Evolutionary conservation across 495 filamentous ascomycete genomes (phyloP).

Genomic region (Aspergillus biplanus): DNA sequence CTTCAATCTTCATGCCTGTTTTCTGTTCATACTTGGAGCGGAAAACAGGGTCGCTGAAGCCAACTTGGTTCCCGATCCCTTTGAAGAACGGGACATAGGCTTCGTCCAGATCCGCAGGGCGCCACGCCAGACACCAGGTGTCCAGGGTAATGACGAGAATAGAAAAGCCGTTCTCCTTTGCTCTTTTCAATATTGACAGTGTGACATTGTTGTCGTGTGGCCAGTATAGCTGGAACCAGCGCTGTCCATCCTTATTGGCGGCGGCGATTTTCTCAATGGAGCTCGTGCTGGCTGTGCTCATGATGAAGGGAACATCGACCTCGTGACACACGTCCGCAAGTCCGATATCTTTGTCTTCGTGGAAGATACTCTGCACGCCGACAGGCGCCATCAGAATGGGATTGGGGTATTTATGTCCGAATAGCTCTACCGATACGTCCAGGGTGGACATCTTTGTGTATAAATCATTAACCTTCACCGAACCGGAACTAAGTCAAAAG

Average conservation of each 20-base stretch:
- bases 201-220: constrained; percentile 58
- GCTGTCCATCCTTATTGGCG: constrained; percentile 37
- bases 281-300: constrained; percentile 50
- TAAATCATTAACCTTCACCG: not conserved
- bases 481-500: not conserved
- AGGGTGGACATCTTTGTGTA: not conserved
- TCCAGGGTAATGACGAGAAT: constrained; percentile 67
- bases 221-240: constrained; percentile 70
- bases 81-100: constrained; percentile 55
- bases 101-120: constrained; percentile 59
- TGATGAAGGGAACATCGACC: constrained; percentile 52
- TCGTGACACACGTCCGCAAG: constrained; percentile 45
- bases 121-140: constrained; percentile 60
- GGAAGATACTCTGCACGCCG: constrained; percentile 57
- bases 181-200: constrained; percentile 52
- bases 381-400: constrained; percentile 57
- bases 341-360: constrained; percentile 48
- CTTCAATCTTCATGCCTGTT: constrained; percentile 43
- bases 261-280: constrained; percentile 50
- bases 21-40: constrained; percentile 44
- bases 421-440: constrained; percentile 6
- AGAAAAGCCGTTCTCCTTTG: constrained; percentile 54
- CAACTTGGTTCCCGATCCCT: constrained; percentile 52
- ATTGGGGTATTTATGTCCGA: constrained; percentile 30
- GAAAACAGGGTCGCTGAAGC: constrained; percentile 59